Conservation (phyloP, 768 basidiomycete genomes). For the Calocybe indica region DNA sequence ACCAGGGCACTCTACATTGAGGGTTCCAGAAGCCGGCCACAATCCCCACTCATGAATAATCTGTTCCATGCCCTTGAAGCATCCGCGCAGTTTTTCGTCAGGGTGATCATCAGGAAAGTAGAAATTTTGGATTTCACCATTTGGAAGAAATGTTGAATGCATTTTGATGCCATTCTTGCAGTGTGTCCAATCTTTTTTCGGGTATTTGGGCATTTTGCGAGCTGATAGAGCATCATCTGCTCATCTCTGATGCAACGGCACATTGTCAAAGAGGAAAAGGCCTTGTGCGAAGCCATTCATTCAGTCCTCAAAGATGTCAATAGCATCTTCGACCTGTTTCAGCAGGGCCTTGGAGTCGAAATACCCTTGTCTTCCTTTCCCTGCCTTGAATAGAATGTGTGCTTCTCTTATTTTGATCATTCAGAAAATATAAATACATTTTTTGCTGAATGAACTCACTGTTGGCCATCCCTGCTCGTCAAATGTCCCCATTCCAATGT, state of each 20-base stretch:
- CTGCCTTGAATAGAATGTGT: slow-evolving; percentile 7
- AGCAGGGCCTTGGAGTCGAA: slow-evolving; percentile 10
- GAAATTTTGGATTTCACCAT: too few species aligned
- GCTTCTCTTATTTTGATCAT: slow-evolving; percentile 1
- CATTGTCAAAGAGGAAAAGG: not conserved
- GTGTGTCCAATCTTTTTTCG: too few species aligned
- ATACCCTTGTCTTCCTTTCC: slow-evolving; percentile 13
- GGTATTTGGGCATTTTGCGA: too few species aligned
- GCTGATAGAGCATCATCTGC: too few species aligned
- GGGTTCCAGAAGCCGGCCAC: too few species aligned
- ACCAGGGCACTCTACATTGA: too few species aligned
- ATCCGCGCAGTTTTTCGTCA: not conserved
- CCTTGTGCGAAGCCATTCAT: not conserved
- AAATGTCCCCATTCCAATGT: slow-evolving; percentile 1
- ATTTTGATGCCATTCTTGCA: too few species aligned
- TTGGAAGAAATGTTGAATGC: too few species aligned
- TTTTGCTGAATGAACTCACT: not conserved
- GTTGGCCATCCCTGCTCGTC: not conserved
- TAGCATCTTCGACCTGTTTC: slow-evolving; percentile 9
- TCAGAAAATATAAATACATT: not conserved
- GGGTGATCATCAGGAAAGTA: not conserved
- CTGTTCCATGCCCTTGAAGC: not conserved
- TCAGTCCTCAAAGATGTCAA: slow-evolving; percentile 11
- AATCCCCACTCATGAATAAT: too few species aligned
- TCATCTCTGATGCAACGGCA: not conserved